Conservation (phyloP, 495 filamentous ascomycete species). For the Hyaloscypha finlandica region DNA sequence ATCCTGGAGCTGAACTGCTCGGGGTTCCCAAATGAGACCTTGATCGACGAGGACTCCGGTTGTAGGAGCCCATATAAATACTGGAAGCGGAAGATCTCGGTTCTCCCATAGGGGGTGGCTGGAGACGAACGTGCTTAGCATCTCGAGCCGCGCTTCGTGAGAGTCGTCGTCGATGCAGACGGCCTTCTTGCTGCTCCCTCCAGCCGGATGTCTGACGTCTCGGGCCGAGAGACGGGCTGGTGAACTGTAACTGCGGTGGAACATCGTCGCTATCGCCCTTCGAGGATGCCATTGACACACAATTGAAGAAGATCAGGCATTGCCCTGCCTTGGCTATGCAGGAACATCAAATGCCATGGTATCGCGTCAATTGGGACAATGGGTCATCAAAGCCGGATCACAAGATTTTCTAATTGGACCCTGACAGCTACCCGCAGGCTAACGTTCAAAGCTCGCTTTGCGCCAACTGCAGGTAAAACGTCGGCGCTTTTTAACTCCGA, state of each 20-base stretch:
- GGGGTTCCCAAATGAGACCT: conserved; percentile 19
- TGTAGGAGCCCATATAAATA: conserved; percentile 39
- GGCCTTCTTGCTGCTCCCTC: conserved; percentile 7
- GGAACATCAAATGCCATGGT: not conserved
- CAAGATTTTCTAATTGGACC: conserved; percentile 1
- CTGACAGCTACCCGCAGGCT: not conserved
- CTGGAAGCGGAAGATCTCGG: conserved; percentile 27
- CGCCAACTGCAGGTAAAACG: not conserved
- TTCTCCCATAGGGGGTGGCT: conserved; percentile 13
- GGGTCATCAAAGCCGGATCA: not conserved
- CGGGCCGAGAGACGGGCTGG: conserved; percentile 14
- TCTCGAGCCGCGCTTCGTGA: conserved; percentile 21
- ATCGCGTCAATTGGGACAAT: not conserved
- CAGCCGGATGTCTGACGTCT: conserved; percentile 9
- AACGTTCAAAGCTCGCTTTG: not conserved
- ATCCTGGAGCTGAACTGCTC: conserved; percentile 26
- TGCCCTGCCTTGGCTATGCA: not conserved
- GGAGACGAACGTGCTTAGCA: conserved; percentile 24
- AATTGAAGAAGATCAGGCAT: not conserved
- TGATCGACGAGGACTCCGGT: conserved; percentile 16
- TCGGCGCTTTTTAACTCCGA: not conserved
- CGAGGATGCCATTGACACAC: conserved; percentile 19
- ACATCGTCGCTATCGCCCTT: conserved; percentile 4
- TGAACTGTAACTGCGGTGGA: conserved; percentile 14
- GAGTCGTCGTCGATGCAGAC: conserved; percentile 17